Evolutionary conservation across 1,284 basidiomycete species (phyloP), one percentile per base, ranked within the genome.

Genomic region (Ceratobasidium sp.): DNA sequence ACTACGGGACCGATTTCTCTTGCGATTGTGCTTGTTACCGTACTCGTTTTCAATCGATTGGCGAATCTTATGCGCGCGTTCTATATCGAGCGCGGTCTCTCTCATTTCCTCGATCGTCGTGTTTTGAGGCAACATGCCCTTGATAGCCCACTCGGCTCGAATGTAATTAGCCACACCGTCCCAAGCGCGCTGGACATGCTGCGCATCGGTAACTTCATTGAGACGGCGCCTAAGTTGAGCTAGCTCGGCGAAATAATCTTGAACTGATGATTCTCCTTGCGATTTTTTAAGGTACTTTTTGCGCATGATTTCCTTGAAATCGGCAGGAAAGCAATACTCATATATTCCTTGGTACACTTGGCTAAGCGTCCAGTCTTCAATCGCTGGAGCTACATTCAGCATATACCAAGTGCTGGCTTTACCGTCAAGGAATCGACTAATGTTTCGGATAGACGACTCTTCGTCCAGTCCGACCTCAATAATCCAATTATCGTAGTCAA

Each of bases 251-350:
- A 57, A 64, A 9, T 64, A 81, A 44, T 81, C 80, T 10, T 78
- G 68, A 0, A 81, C 78, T 3, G 61, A 40, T 0, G 26, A 26
- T 1, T 74, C 73, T 0, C 81, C 80, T 66, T 82, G 33, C 2
- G 81, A 15, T 10, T 33, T 3, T 80, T 52, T 1, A 26, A 48
- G 67, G 15, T 81, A 75, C n/a, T 62, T 28, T 12, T 73, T 23
- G 1, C 79, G 77, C 28, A 82, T 62, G 0, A 59, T 20, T 12
- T 69, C 46, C 40, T 80, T 81, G 65, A 80, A 81, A 50, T 82
- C 81, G 1, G 69, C 33, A 3, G 79, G 81, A 70, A 82, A 82
- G 57, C 81, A 82, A 40, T 82, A 81, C 26, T 80, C 66, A 61
- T 81, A 82, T 5, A 81, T 26, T 0, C 76, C 81, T 42, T 80